Evolutionary conservation across 2,329 filamentous ascomycete species (phyloP), one percentile per base, ranked within the genome.

Genomic region (Aspergillus sojae): DNA sequence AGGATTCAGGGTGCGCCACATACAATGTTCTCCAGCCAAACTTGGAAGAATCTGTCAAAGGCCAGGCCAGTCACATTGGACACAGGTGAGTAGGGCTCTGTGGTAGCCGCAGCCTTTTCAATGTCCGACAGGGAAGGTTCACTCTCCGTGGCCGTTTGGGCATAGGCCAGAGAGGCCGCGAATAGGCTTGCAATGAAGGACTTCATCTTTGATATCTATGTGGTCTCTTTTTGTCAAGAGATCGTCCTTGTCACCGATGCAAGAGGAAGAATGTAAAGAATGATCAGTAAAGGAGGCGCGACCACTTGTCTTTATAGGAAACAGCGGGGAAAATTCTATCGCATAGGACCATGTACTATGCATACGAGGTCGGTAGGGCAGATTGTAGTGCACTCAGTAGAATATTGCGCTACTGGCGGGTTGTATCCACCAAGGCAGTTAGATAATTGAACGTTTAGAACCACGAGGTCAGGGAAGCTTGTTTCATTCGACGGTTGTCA

Each of bases 21-120:
- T 63, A 77, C 84, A 48, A 89, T 91, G 74, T 94, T 94, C 80
- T 94, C 91, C 43, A 93, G 84, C 89, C 89, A 94, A 76, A 94
- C 88, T 63, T 88, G 85, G 60, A 87, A 87, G 65, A 91, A 86
- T 26, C 90, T 87, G 75, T 93, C 85, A 74, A 94, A 94, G 0
- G 84, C 89, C 74, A 89, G 87, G 68, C 92, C 92, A 72, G 86
- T 83, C 56, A 93, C 87, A 70, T 87, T 77, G 74, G 84, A 89
- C 21, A 85, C 87, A 1, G 89, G 88, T 67, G 86, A 88, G 65
- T 79, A 79, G 2, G 88, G 88, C 72, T 84, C 81, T 12, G 86
- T 88, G 2, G 86, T 89, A 14, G 88, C 87, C 16, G 70, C 71
- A n/a, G 76, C 72, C 6, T 70, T 69, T 43, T 71, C 61, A 52